Percentiles rank a stretch among this genome's conserved stretches.
Conservation (phyloP, 2,329 filamentous ascomycete species). For the Nigrograna mackinnonii region DNA sequence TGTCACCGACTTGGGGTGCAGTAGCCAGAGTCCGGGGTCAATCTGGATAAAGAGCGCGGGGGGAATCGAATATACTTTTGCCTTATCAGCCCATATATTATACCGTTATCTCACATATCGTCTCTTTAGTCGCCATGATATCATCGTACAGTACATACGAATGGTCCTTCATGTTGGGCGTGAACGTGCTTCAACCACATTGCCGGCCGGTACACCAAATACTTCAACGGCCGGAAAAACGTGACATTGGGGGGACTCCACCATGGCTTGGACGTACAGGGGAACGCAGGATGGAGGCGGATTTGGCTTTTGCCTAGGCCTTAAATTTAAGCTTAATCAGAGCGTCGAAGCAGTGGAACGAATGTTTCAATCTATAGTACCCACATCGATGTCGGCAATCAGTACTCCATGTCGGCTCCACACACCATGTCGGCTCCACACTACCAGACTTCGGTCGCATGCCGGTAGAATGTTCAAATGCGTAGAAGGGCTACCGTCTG, state of each 20-base stretch:
- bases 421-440: constrained; percentile 12
- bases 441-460: constrained; percentile 13
- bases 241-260: too few relatives aligned
- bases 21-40: constrained; percentile 10
- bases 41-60: constrained; percentile 6
- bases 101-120: not conserved
- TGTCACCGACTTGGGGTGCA: constrained; percentile 5
- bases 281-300: not conserved
- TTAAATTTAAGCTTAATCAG: constrained; percentile 14
- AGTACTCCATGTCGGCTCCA: constrained; percentile 8
- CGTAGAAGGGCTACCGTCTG: constrained; percentile 1
- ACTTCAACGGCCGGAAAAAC: constrained; percentile 5
- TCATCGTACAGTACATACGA: constrained; percentile 4
- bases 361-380: constrained; percentile 10
- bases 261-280: constrained; percentile 3
- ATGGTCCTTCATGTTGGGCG: not conserved
- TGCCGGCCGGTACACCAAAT: constrained; percentile 7
- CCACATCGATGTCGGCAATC: constrained; percentile 12
- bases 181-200: constrained; percentile 3
- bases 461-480: constrained; percentile 8
- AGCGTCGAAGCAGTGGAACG: constrained; percentile 8
- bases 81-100: constrained; percentile 8
- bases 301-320: not conserved
- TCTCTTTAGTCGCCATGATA: constrained; percentile 2
- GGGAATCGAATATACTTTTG: constrained; percentile 6